These are phyloP conservation scores for Erysimum cheiranthoides DNA, from an alignment of 345 rosid genomes.

Conservation along the genomic window DNA sequence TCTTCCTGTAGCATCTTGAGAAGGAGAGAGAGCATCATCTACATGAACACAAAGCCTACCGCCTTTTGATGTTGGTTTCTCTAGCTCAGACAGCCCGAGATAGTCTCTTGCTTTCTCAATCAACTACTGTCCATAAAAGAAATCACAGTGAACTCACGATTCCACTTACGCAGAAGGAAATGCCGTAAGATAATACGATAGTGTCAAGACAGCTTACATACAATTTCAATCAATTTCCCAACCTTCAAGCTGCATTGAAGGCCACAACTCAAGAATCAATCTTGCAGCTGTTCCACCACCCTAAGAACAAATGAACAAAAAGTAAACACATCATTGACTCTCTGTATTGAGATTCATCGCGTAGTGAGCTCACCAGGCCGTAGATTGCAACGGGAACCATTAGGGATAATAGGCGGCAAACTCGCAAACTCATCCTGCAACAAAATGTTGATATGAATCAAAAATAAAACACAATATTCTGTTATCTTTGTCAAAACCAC, in stretches of 20 bases:
- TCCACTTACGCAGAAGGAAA: too few species aligned
- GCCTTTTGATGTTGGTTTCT: too few species aligned
- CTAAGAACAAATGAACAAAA: slow-evolving; percentile 44
- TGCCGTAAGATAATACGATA: too few species aligned
- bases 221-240: slow-evolving; percentile 91
- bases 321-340: not conserved
- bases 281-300: slow-evolving; percentile 96
- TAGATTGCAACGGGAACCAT: slow-evolving; percentile 78
- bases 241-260: slow-evolving; percentile 74
- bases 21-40: too few species aligned
- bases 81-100: too few species aligned
- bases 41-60: too few species aligned
- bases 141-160: too few species aligned
- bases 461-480: not conserved
- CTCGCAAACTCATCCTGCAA: slow-evolving; percentile 79
- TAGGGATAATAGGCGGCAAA: slow-evolving; percentile 74
- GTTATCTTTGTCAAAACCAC: not conserved
- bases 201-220: too few species aligned
- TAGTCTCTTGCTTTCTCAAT: too few species aligned
- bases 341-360: not conserved
- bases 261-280: slow-evolving; percentile 81
- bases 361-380: slow-evolving; percentile 62
- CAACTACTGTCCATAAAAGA: too few species aligned
- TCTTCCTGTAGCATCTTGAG: too few species aligned
- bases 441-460: slow-evolving; percentile 25